Evolutionary conservation across 202 grass and related monocot genomes (phyloP).

Genomic region (Saccharum hybrid): DNA sequence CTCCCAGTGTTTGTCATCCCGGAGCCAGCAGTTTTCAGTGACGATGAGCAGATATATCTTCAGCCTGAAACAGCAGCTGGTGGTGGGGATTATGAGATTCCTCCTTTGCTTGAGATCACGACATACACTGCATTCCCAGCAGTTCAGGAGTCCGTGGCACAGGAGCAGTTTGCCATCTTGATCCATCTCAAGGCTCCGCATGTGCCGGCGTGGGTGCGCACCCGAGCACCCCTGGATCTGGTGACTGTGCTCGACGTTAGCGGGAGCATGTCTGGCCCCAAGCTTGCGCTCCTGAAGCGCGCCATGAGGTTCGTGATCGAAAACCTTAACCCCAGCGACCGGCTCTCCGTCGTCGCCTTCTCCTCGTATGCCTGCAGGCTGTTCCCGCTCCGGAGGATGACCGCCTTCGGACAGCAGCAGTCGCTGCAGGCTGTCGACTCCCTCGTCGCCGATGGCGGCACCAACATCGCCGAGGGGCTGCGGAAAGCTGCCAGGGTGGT

Average conservation of each 20-base stretch:
- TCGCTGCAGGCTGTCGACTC: conserved; percentile 54
- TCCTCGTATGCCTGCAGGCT: conserved; percentile 59
- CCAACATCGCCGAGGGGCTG: conserved; percentile 64
- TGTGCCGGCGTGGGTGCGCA: conserved; percentile 15
- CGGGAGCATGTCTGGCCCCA: conserved; percentile 70
- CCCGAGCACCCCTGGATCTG: conserved; percentile 61
- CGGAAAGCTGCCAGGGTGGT: conserved; percentile 59
- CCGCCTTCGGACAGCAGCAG: conserved; percentile 47
- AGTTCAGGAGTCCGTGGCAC: conserved; percentile 32
- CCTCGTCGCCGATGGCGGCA: conserved; percentile 55
- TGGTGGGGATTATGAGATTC: neutral
- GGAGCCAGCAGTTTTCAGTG: conserved; percentile 49
- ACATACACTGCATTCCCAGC: conserved; percentile 50
- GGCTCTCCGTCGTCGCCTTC: conserved; percentile 75
- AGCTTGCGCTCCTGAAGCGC: conserved; percentile 72
- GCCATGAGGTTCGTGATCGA: conserved; percentile 74
- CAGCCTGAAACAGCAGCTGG: conserved; percentile 10
- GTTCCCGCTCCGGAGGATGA: conserved; percentile 67
- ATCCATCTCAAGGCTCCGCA: conserved; percentile 62
- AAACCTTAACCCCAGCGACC: conserved; percentile 58
- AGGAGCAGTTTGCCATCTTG: conserved; percentile 63
- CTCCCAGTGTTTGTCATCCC: conserved; percentile 31
- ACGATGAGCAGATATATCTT: conserved; percentile 61
- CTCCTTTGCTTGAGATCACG: conserved; percentile 48
- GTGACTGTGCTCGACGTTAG: conserved; percentile 75